These are phyloP conservation scores for Pseudozyma pruni DNA, from an alignment of 1,284 basidiomycete genomes.

Conservation along the genomic window DNA sequence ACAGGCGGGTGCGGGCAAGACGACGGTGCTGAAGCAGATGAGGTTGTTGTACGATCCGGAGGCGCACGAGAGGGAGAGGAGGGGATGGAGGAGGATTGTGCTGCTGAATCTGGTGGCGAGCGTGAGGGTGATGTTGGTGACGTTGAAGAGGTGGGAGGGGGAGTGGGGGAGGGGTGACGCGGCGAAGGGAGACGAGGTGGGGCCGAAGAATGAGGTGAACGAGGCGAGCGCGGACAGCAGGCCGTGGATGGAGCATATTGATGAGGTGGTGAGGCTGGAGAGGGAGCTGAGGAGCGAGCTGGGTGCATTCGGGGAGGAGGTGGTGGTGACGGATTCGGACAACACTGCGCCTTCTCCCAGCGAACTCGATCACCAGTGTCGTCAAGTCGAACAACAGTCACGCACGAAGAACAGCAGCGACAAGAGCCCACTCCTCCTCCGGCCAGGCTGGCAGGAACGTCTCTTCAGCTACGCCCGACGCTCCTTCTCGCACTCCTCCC, in stretches of 20 bases:
- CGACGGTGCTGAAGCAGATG: constrained; percentile 59
- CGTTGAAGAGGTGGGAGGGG: constrained; percentile 10
- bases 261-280: constrained; percentile 11
- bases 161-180: constrained; percentile 16
- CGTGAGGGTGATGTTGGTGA: constrained; percentile 33
- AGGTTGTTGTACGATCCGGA: constrained; percentile 50
- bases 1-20: constrained; percentile 55
- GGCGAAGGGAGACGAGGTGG: neutral
- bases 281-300: constrained; percentile 11
- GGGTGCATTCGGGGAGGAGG: constrained; percentile 32
- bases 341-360: neutral
- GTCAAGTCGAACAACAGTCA: neutral
- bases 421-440: constrained; percentile 20
- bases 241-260: constrained; percentile 12
- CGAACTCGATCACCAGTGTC: neutral
- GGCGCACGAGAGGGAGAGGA: constrained; percentile 44
- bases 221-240: neutral
- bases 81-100: constrained; percentile 40
- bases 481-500: constrained; percentile 9
- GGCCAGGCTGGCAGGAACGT: constrained; percentile 47
- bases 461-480: constrained; percentile 30
- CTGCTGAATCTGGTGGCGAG: constrained; percentile 46
- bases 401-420: constrained; percentile 1
- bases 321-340: neutral
- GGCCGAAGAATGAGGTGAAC: constrained; percentile 13